A percentile compares a stretch with the other conserved stretches of the same genome.
Evolutionary conservation across 345 rosid genomes (phyloP).

Genomic region (Lagerstroemia speciosa): DNA sequence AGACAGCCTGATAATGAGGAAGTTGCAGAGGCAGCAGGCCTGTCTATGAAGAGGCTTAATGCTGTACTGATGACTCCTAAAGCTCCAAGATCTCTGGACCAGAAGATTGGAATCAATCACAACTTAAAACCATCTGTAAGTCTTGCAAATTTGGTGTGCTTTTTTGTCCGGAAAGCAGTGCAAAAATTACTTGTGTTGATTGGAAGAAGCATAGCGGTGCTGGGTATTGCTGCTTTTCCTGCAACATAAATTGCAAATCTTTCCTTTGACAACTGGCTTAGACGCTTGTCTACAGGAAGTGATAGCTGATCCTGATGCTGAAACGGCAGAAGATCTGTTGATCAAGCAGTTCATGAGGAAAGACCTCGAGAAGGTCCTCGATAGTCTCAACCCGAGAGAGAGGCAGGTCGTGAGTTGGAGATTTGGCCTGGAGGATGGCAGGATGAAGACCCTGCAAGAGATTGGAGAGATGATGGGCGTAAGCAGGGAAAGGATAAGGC

Average conservation of each 20-base stretch:
- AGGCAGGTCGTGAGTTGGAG: conserved; percentile 75
- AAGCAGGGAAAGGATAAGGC: conserved; percentile 89
- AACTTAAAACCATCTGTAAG: conserved; percentile 78
- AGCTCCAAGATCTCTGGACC: conserved; percentile 86
- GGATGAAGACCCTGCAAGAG: conserved; percentile 88
- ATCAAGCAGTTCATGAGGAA: conserved; percentile 71
- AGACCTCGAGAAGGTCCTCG: conserved; percentile 72
- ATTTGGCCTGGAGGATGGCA: conserved; percentile 83
- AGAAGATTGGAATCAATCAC: conserved; percentile 63
- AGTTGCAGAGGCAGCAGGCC: conserved; percentile 80
- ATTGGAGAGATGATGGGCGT: conserved; percentile 79
- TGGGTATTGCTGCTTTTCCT: neutral
- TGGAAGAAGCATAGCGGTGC: neutral
- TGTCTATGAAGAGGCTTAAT: conserved; percentile 74
- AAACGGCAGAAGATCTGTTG: conserved; percentile 58
- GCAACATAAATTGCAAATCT: neutral
- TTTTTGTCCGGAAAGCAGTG: neutral
- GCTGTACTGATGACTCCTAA: conserved; percentile 72
- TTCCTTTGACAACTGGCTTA: neutral
- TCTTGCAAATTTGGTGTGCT: conserved; percentile 6
- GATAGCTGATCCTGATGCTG: conserved; percentile 69
- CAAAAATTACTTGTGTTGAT: neutral
- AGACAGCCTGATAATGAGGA: conserved; percentile 71
- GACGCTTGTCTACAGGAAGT: conserved; percentile 48
- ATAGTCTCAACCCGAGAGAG: conserved; percentile 63